phyloP scores from a whole-genome alignment of 225 moss, liverwort and hornwort species.

The Bryum argenteum region DNA sequence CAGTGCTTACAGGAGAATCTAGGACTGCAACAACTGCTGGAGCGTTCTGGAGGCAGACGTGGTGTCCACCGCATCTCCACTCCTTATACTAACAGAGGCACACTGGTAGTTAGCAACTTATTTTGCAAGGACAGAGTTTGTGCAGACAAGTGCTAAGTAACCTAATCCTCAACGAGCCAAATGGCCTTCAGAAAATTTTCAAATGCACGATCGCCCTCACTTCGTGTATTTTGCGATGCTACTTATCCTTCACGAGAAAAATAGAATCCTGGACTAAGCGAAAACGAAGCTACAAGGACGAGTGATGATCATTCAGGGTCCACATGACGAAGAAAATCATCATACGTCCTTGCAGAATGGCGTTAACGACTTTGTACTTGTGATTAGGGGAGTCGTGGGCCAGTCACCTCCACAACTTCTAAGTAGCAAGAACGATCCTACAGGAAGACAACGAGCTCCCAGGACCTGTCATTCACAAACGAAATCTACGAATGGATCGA shows the following conservation, averaged over 20 bases:
- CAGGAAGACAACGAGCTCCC: conserved; percentile 11
- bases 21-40: background rate
- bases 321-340: conserved; percentile 28
- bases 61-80: conserved; percentile 17
- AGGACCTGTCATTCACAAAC: conserved; percentile 9
- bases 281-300: conserved; percentile 23
- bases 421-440: conserved; percentile 18
- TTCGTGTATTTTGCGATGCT: background rate
- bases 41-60: background rate
- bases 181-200: background rate
- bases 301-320: conserved; percentile 25
- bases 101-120: conserved; percentile 10
- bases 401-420: conserved; percentile 25
- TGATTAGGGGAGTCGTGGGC: conserved; percentile 24
- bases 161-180: conserved; percentile 8
- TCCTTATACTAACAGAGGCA: conserved; percentile 13
- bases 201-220: conserved; percentile 4
- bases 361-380: conserved; percentile 23
- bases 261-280: conserved; percentile 13
- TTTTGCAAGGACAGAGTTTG: background rate
- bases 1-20: conserved; percentile 19
- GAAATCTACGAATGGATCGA: conserved; percentile 21
- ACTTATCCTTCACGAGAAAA: conserved; percentile 13
- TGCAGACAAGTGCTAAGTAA: background rate
- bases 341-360: conserved; percentile 25